phyloP scores from a whole-genome alignment of 2,329 filamentous ascomycete species.

The Colletotrichum tanaceti region DNA sequence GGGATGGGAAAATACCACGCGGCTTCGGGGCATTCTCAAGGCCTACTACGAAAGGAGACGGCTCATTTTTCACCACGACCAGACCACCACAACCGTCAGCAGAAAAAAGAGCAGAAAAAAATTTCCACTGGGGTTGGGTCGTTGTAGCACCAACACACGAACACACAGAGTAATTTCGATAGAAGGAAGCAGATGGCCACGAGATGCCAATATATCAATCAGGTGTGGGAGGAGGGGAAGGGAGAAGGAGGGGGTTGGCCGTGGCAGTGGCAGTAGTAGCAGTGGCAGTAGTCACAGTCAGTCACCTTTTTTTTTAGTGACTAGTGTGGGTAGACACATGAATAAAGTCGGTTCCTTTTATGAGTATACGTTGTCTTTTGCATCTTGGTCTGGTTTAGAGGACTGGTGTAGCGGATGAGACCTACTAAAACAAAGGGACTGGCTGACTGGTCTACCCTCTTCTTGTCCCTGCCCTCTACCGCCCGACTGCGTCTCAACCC shows the following conservation, averaged over 20 bases:
- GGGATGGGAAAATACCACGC: conserved; percentile 38
- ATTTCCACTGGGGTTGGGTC: conserved; percentile 20
- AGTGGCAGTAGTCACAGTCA: no score
- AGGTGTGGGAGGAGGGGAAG: no score
- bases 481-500: background rate
- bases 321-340: background rate
- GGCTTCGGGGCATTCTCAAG: conserved; percentile 33
- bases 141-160: conserved; percentile 37
- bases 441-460: background rate
- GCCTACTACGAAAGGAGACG: conserved; percentile 37
- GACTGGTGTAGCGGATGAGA: no score
- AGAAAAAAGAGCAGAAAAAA: conserved; percentile 22
- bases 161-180: conserved; percentile 33
- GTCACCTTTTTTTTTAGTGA: background rate
- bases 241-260: background rate
- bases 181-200: conserved; percentile 19
- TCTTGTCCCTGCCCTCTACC: background rate
- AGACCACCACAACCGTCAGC: conserved; percentile 17
- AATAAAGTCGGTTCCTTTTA: background rate
- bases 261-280: no score
- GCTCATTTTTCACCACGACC: conserved; percentile 23
- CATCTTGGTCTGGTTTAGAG: background rate
- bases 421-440: no score
- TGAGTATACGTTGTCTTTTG: background rate
- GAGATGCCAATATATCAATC: conserved; percentile 25